These are phyloP conservation scores for Tricharina praecox DNA, from an alignment of 495 filamentous ascomycete genomes.

Conservation along the genomic window DNA sequence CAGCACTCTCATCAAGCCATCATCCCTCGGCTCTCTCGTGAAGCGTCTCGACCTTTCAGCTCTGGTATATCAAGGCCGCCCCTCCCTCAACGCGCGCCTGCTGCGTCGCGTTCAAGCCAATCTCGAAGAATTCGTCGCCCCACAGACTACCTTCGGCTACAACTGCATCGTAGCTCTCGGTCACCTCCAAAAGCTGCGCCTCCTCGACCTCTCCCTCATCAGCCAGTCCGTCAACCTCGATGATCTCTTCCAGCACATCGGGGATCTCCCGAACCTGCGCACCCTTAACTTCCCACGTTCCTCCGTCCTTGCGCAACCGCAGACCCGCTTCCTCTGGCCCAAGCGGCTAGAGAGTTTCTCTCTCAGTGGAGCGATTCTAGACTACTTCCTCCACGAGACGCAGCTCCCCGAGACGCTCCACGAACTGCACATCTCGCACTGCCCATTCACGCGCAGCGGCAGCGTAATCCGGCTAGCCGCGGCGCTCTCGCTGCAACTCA, in stretches of 20 bases:
- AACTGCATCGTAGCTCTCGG: constrained; percentile 47
- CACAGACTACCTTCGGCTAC: constrained; percentile 45
- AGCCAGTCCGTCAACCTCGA: constrained; percentile 36
- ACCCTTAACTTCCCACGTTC: constrained; percentile 40
- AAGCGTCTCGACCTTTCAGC: constrained; percentile 39
- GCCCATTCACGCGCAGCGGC: constrained; percentile 19
- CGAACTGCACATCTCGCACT: constrained; percentile 29
- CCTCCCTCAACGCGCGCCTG: constrained; percentile 47
- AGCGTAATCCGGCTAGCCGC: constrained; percentile 15
- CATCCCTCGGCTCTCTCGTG: constrained; percentile 37
- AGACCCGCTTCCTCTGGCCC: constrained; percentile 31
- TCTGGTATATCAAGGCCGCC: constrained; percentile 49
- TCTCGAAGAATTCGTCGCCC: constrained; percentile 47
- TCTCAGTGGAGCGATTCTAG: constrained; percentile 32
- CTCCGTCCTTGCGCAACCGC: constrained; percentile 27
- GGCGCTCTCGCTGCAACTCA: constrained; percentile 22
- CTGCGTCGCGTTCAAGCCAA: constrained; percentile 41
- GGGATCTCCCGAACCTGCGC: constrained; percentile 33
- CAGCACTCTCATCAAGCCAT: constrained; percentile 38
- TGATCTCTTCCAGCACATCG: constrained; percentile 37
- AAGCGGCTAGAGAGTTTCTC: constrained; percentile 31
- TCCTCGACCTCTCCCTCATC: constrained; percentile 45
- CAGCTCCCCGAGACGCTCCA: constrained; percentile 26
- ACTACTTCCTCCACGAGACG: constrained; percentile 30
- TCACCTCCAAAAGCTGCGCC: constrained; percentile 40